These are phyloP conservation scores for Symbiotaphrina buchneri DNA, from an alignment of 495 filamentous ascomycete species.

Conservation along the genomic window DNA sequence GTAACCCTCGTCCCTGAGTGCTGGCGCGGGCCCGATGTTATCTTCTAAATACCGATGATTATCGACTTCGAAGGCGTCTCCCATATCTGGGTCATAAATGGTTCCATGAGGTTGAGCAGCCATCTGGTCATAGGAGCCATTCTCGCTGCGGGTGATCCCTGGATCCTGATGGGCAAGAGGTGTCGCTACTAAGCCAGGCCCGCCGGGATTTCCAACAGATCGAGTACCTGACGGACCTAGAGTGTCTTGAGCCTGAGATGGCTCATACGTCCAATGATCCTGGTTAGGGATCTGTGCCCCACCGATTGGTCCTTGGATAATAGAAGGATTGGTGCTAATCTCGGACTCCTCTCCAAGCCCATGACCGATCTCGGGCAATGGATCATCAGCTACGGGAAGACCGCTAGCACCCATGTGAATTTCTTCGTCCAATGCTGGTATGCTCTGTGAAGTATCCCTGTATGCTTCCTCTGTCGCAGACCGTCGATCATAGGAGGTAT, in stretches of 20 bases:
- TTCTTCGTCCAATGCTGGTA: slow-evolving; percentile 32
- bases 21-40: slow-evolving; percentile 18
- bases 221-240: too few species aligned
- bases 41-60: slow-evolving; percentile 7
- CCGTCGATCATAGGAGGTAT: too few species aligned
- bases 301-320: slow-evolving; percentile 45
- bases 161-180: background rate
- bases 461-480: too few species aligned
- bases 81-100: slow-evolving; percentile 3
- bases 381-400: slow-evolving; percentile 33
- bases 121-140: too few species aligned
- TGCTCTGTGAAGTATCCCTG: too few species aligned
- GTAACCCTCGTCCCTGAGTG: slow-evolving; percentile 70
- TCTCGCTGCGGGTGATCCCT: too few species aligned
- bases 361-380: slow-evolving; percentile 45
- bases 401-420: slow-evolving; percentile 40
- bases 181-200: slow-evolving; percentile 12
- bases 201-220: too few species aligned
- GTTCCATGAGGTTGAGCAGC: too few species aligned
- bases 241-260: slow-evolving; percentile 25
- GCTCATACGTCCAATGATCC: slow-evolving; percentile 29
- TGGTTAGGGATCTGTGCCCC: slow-evolving; percentile 21
- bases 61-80: slow-evolving; percentile 13
- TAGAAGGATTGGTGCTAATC: slow-evolving; percentile 56
- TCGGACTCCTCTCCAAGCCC: slow-evolving; percentile 35